A percentile compares a stretch with the other conserved stretches of the same genome.
These are phyloP conservation scores for Saturnispora bothae DNA, from an alignment of 805 yeast species.

Conservation along the genomic window DNA sequence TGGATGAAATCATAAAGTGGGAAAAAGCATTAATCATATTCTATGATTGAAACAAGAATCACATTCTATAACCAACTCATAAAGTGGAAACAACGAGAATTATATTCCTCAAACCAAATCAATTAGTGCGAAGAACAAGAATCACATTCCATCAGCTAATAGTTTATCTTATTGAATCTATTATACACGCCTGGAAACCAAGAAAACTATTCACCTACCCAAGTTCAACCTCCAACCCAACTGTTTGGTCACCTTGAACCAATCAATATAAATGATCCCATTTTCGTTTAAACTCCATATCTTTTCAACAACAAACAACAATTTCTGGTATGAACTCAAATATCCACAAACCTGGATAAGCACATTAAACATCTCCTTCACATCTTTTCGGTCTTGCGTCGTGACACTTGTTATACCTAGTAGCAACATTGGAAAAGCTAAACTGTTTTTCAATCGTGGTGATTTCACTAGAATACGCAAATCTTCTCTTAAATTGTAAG, in stretches of 20 bases:
- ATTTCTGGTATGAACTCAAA: slow-evolving; percentile 22
- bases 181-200: too few relatives aligned
- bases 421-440: slow-evolving; percentile 32
- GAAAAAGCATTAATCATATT: too few relatives aligned
- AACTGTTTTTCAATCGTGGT: slow-evolving; percentile 16
- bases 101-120: too few relatives aligned
- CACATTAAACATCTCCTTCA: slow-evolving; percentile 18
- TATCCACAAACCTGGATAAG: slow-evolving; percentile 26
- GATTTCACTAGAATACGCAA: slow-evolving; percentile 12
- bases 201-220: too few relatives aligned
- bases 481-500: slow-evolving; percentile 14
- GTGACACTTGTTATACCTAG: slow-evolving; percentile 26
- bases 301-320: slow-evolving; percentile 22
- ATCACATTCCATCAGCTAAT: too few relatives aligned
- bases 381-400: slow-evolving; percentile 19
- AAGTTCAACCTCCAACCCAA: slow-evolving; percentile 29
- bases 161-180: too few relatives aligned
- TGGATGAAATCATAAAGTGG: too few relatives aligned
- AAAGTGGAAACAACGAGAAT: too few relatives aligned
- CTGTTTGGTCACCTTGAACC: slow-evolving; percentile 29
- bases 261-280: slow-evolving; percentile 30
- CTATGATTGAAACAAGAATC: too few relatives aligned
- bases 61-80: too few relatives aligned
- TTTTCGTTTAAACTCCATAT: slow-evolving; percentile 29
- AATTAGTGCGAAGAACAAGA: too few relatives aligned